Conservation (phyloP, 345 rosid species). For the Eutrema heterophyllum region DNA sequence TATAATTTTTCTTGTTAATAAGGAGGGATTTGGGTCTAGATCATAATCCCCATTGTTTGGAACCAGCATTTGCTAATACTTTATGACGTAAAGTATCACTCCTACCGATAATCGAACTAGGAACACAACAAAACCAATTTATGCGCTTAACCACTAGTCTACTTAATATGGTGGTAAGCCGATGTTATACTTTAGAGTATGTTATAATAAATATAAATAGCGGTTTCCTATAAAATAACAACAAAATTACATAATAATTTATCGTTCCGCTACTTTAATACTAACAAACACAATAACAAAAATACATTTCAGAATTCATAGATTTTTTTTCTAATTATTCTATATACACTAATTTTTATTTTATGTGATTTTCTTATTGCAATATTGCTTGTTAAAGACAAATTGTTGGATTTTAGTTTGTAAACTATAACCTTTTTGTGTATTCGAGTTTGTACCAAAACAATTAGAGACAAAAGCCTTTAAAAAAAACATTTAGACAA, state of each 20-base stretch:
- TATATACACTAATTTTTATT: neutral
- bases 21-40: too few species aligned
- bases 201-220: too few species aligned
- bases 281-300: too few species aligned
- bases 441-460: neutral
- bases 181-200: neutral
- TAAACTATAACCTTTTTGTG: neutral
- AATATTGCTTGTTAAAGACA: neutral
- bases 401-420: neutral
- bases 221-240: too few species aligned
- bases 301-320: neutral
- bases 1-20: too few species aligned
- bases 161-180: accelerated
- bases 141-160: too few species aligned
- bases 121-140: too few species aligned
- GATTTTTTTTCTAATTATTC: neutral
- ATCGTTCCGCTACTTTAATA: neutral
- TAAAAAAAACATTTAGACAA: conserved; percentile 4
- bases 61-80: too few species aligned
- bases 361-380: neutral
- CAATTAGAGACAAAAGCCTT: neutral
- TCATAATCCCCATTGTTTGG: accelerated
- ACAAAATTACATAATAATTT: neutral
- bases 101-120: too few species aligned
- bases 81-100: too few species aligned